phyloP scores from a whole-genome alignment of 2,329 filamentous ascomycete species.

The Aspergillus chevalieri region DNA sequence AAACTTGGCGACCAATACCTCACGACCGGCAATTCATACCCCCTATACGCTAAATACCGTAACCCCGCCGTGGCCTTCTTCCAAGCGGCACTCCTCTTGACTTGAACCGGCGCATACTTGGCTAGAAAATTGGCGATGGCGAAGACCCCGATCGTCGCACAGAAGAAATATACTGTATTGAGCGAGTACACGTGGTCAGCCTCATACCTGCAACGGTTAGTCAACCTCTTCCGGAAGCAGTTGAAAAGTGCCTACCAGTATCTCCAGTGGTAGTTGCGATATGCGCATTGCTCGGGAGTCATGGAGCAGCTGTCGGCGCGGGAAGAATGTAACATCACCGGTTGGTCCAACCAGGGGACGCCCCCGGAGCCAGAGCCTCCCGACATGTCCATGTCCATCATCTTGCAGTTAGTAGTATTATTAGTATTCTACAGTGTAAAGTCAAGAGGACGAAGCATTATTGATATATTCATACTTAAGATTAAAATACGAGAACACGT shows the following conservation, averaged over 20 bases:
- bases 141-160: conserved; percentile 46
- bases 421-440: too few species aligned
- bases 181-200: conserved; percentile 51
- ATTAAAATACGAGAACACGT: background rate
- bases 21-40: conserved; percentile 28
- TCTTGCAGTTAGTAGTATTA: background rate
- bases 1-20: conserved; percentile 42
- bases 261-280: conserved; percentile 21
- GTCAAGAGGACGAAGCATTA: background rate
- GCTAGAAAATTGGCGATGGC: conserved; percentile 34
- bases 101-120: conserved; percentile 22
- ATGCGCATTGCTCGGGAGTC: conserved; percentile 24
- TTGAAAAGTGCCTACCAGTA: conserved; percentile 21
- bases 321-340: conserved; percentile 27
- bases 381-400: conserved; percentile 12
- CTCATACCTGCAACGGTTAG: conserved; percentile 40
- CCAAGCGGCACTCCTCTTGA: conserved; percentile 23
- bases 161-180: conserved; percentile 49
- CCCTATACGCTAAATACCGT: conserved; percentile 40
- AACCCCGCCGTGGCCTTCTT: conserved; percentile 28
- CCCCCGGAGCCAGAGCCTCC: background rate
- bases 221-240: background rate
- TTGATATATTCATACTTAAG: too few species aligned
- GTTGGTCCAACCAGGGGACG: conserved; percentile 26
- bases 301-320: conserved; percentile 22